Conservation (phyloP, 768 basidiomycete genomes). For the Piloderma croceum region DNA sequence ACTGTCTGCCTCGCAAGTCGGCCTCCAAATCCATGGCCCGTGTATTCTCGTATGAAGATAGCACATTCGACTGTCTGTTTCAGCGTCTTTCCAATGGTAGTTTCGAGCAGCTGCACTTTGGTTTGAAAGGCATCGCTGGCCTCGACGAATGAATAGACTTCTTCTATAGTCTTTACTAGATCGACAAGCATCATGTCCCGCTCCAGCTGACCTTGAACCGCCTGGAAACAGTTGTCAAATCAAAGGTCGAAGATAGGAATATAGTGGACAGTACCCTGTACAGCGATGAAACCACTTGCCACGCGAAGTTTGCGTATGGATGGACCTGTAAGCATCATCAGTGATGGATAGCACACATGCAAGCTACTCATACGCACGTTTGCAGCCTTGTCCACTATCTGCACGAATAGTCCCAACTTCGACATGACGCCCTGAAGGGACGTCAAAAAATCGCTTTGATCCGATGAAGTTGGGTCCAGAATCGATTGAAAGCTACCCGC, state of each 20-base stretch:
- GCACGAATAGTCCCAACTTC: slow-evolving; percentile 23
- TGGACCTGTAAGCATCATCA: slow-evolving; percentile 15
- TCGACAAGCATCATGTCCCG: slow-evolving; percentile 18
- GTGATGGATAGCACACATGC: background rate
- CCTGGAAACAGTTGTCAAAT: slow-evolving; percentile 15
- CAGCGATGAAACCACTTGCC: slow-evolving; percentile 22
- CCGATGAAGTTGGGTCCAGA: no score
- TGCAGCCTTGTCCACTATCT: slow-evolving; percentile 15
- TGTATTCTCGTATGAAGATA: slow-evolving; percentile 27
- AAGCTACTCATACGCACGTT: slow-evolving; percentile 12
- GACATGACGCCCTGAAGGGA: no score
- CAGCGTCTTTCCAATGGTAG: slow-evolving; percentile 19
- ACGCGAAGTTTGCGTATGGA: slow-evolving; percentile 22
- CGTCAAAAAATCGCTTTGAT: no score
- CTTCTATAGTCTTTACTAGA: slow-evolving; percentile 19
- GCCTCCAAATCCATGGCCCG: slow-evolving; percentile 27
- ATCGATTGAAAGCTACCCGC: slow-evolving; percentile 12
- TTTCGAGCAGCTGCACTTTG: slow-evolving; percentile 20
- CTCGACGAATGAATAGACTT: slow-evolving; percentile 25
- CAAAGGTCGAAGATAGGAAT: background rate
- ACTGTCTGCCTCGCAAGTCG: background rate
- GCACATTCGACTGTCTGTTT: slow-evolving; percentile 27
- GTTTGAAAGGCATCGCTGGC: slow-evolving; percentile 20
- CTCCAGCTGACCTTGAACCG: slow-evolving; percentile 22
- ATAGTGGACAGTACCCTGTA: slow-evolving; percentile 14